Evolutionary conservation across 2,329 filamentous ascomycete species (phyloP), one percentile per base, ranked within the genome.

Genomic region (Fusarium palustre): DNA sequence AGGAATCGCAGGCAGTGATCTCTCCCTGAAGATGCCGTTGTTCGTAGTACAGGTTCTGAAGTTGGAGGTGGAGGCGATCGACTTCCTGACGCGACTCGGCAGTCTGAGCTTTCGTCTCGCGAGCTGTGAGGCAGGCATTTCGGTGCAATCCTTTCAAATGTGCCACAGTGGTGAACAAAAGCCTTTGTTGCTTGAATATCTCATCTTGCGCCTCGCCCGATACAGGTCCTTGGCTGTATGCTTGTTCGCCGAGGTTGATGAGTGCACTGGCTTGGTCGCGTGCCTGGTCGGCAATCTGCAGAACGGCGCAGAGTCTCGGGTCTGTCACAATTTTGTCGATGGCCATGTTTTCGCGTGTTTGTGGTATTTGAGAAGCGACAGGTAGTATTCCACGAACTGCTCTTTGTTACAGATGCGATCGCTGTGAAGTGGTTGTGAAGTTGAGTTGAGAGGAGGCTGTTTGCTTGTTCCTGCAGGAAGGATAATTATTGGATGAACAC

Each of bases 41-140:
- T 80, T 99, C 95, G 77, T 99, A 99, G 79, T 96, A 97, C 10
- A 99, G 83, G 76, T 99, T 99, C 80, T 98, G 95, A 57, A 99
- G 85, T 76, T 97, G 92, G 38, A 99, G 85, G 77, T 98, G 94
- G 65, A 99, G 85, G 50, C 91, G 89, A 78, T 99, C 96, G 69
- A 98, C 93, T 80, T 97, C 93, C 74, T 95, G 92, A 49, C 94
- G 89, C 49, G 92, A 92, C 79, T 97, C 93, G 31, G 93, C 91
- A 1, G 96, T 98, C 72, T 89, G 85, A 55, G 91, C 85, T 79
- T 98, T 98, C 16, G 94, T 97, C 72, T 93, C 89, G 70, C 96
- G 90, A 31, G 94, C 92, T 31, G 89, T 86, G 73, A 97, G 87
- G 70, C 94, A 89, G 12, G 94, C 93, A 68, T 91, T 87, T 30